phyloP scores from a whole-genome alignment of 169 alveolate genomes.

The Cryptosporidium canis region DNA sequence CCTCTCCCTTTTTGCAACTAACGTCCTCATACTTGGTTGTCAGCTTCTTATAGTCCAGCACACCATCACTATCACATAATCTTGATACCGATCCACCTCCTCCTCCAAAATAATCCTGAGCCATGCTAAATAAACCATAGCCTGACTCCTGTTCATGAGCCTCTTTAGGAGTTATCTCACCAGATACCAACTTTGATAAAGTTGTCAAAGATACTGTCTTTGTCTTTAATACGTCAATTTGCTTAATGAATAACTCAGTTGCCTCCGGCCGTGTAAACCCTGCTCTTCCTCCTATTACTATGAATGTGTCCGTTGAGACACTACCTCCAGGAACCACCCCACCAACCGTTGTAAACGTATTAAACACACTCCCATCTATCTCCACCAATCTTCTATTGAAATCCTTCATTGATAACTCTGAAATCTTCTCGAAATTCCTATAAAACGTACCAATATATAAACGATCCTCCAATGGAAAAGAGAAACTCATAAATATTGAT shows the following conservation, averaged over 20 bases:
- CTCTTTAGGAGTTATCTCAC: slow-evolving; percentile 37
- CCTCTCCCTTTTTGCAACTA: background rate
- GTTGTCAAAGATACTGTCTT: slow-evolving; percentile 40
- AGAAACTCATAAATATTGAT: slow-evolving; percentile 11
- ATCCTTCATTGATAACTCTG: slow-evolving; percentile 33
- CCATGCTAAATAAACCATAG: slow-evolving; percentile 53
- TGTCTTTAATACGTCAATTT: slow-evolving; percentile 36
- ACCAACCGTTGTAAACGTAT: slow-evolving; percentile 32
- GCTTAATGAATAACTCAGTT: slow-evolving; percentile 22
- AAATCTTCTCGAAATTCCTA: slow-evolving; percentile 45
- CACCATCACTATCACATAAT: background rate
- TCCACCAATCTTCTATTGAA: slow-evolving; percentile 36
- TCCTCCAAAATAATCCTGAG: slow-evolving; percentile 58
- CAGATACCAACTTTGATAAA: slow-evolving; percentile 33
- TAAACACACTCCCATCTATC: slow-evolving; percentile 45
- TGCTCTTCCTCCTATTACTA: slow-evolving; percentile 62
- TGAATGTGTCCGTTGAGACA: slow-evolving; percentile 40
- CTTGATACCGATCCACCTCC: slow-evolving; percentile 42
- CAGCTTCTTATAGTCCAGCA: slow-evolving; percentile 5
- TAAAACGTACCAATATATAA: slow-evolving; percentile 55
- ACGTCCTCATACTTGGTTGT: slow-evolving; percentile 25
- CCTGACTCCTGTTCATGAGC: slow-evolving; percentile 40
- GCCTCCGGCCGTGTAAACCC: slow-evolving; percentile 64
- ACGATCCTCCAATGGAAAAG: slow-evolving; percentile 14
- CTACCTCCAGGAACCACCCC: slow-evolving; percentile 62